Percentiles rank a stretch among this genome's conserved stretches.
Conservation (phyloP, 768 basidiomycete genomes). For the Phylloporus sp. region DNA sequence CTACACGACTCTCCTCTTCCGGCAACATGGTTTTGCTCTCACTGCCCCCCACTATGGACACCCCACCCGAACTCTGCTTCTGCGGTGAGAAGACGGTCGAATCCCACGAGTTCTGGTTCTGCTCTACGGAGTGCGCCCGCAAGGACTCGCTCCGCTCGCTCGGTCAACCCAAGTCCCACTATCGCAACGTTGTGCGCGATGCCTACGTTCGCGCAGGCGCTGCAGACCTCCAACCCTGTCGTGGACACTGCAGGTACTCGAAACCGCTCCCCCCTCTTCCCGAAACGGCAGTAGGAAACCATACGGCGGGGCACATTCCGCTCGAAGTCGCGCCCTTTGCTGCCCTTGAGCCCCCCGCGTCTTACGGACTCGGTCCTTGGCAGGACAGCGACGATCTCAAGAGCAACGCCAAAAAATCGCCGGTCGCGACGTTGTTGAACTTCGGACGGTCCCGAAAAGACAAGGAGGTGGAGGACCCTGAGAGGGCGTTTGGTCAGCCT, state of each 20-base stretch:
- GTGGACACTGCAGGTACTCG: not conserved
- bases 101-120: constrained; percentile 28
- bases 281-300: no score
- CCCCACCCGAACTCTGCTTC: constrained; percentile 17
- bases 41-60: constrained; percentile 9
- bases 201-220: constrained; percentile 11
- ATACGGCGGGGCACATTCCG: no score
- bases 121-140: constrained; percentile 26
- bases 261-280: not conserved
- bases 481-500: constrained; percentile 17
- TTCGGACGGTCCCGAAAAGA: not conserved
- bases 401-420: constrained; percentile 1
- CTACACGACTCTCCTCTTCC: not conserved
- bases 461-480: not conserved
- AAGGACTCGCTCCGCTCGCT: constrained; percentile 26
- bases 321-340: no score
- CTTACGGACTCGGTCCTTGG: no score
- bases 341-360: constrained; percentile 2
- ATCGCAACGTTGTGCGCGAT: constrained; percentile 18
- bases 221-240: constrained; percentile 1
- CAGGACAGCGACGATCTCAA: constrained; percentile 4
- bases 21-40: not conserved
- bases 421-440: constrained; percentile 7
- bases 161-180: constrained; percentile 19
- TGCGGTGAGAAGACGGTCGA: constrained; percentile 23